Conservation (phyloP, 495 filamentous ascomycete genomes). For the Talaromyces adpressus region DNA sequence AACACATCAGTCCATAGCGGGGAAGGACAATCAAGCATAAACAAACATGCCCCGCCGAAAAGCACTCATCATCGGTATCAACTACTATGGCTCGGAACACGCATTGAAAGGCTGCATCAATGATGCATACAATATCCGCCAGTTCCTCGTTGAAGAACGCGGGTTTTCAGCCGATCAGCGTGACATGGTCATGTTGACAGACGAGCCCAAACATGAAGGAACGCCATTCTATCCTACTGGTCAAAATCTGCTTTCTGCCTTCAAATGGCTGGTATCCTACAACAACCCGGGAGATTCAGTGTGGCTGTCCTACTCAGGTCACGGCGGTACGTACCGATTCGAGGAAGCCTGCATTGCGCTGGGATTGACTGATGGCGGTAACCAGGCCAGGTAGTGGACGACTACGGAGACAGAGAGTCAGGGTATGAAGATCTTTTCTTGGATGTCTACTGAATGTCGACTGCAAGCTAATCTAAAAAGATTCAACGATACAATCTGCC, state of each 20-base stretch:
- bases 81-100: constrained; percentile 48
- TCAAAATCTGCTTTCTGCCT: constrained; percentile 49
- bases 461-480: constrained; percentile 19
- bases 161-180: constrained; percentile 40
- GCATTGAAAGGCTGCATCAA: constrained; percentile 50
- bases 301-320: constrained; percentile 54
- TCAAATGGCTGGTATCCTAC: constrained; percentile 47
- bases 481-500: constrained; percentile 51
- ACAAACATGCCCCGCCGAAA: constrained; percentile 36
- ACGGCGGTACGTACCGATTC: constrained; percentile 34
- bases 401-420: constrained; percentile 35
- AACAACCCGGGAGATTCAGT: constrained; percentile 41
- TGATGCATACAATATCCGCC: constrained; percentile 44
- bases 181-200: constrained; percentile 49
- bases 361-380: background rate
- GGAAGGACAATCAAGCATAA: background rate
- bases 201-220: constrained; percentile 37
- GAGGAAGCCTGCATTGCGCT: background rate
- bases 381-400: constrained; percentile 36
- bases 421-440: constrained; percentile 22
- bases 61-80: constrained; percentile 55
- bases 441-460: background rate
- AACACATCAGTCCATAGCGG: background rate
- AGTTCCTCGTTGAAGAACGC: constrained; percentile 35
- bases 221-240: constrained; percentile 47